These are phyloP conservation scores for Apiospora arundinis DNA, from an alignment of 2,329 filamentous ascomycete species.

Conservation along the genomic window DNA sequence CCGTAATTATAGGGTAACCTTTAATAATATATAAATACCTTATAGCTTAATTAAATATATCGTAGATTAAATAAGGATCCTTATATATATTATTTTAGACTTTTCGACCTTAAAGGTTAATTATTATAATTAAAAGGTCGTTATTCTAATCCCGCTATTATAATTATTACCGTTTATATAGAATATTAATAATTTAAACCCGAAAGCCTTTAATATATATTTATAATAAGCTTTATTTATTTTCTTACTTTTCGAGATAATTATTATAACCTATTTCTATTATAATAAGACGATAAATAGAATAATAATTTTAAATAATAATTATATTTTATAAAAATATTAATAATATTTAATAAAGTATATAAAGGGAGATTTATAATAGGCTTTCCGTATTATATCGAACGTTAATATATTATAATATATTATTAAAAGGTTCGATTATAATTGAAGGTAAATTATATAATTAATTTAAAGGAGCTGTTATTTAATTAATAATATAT, in stretches of 20 bases:
- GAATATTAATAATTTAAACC: neutral
- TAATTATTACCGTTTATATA: neutral
- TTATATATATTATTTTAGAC: neutral
- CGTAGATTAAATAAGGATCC: neutral
- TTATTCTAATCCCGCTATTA: neutral
- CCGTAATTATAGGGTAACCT: neutral
- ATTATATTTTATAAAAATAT: neutral
- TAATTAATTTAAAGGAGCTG: neutral
- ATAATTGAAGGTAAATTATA: neutral
- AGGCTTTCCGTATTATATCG: neutral
- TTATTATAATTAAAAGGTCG: neutral
- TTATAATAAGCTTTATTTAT: neutral
- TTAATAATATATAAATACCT: neutral
- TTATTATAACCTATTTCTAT: neutral
- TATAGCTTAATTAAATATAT: neutral
- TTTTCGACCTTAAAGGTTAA: neutral
- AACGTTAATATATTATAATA: neutral
- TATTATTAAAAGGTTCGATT: neutral
- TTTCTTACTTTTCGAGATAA: neutral
- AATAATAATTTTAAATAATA: neutral
- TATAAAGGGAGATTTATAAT: neutral
- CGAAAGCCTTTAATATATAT: neutral
- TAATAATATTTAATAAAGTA: neutral
- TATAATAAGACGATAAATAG: neutral
- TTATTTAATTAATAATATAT: neutral